A percentile compares a stretch with the other conserved stretches of the same genome.
Evolutionary conservation across 1,139 yeast genomes (phyloP).

Genomic region (Lodderomyces metapsilosis): DNA sequence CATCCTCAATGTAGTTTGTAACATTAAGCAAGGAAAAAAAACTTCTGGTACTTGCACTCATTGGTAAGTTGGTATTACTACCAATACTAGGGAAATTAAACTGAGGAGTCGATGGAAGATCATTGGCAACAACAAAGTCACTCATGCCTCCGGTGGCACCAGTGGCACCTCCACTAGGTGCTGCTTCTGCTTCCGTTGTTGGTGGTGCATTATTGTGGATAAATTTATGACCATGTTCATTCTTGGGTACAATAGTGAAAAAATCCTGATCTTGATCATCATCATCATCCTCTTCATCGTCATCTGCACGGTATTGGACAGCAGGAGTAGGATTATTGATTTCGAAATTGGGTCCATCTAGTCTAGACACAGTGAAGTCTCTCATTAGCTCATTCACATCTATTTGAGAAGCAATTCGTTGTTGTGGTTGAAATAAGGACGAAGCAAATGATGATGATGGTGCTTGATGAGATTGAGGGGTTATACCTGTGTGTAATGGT

Average conservation of each 20-base stretch:
- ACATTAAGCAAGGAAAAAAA: slow-evolving; percentile 10
- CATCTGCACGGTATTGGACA: slow-evolving; percentile 14
- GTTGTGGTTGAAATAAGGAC: slow-evolving; percentile 9
- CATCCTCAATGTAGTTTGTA: slow-evolving; percentile 17
- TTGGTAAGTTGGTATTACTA: slow-evolving; percentile 3
- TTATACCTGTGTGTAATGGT: slow-evolving; percentile 6
- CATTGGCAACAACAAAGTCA: too few species aligned
- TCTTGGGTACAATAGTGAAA: slow-evolving; percentile 17
- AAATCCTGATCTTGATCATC: slow-evolving; percentile 12
- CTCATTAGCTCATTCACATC: slow-evolving; percentile 13
- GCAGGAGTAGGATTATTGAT: slow-evolving; percentile 6
- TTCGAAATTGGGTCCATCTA: neutral
- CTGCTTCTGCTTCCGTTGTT: too few species aligned
- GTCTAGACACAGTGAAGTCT: slow-evolving; percentile 10
- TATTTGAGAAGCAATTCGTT: slow-evolving; percentile 11
- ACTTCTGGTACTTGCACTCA: slow-evolving; percentile 26
- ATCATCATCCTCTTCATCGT: slow-evolving; percentile 13
- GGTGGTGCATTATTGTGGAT: slow-evolving; percentile 21
- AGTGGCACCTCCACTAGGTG: too few species aligned
- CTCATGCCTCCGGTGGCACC: too few species aligned
- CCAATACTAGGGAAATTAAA: slow-evolving; percentile 20
- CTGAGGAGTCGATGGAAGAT: slow-evolving; percentile 42
- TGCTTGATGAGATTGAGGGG: slow-evolving; percentile 6
- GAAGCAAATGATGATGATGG: slow-evolving; percentile 5
- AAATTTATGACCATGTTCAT: slow-evolving; percentile 19